Evolutionary conservation across 441 rosid species (phyloP), one percentile per base, ranked within the genome.

Genomic region (Arabidopsis lyrata): DNA sequence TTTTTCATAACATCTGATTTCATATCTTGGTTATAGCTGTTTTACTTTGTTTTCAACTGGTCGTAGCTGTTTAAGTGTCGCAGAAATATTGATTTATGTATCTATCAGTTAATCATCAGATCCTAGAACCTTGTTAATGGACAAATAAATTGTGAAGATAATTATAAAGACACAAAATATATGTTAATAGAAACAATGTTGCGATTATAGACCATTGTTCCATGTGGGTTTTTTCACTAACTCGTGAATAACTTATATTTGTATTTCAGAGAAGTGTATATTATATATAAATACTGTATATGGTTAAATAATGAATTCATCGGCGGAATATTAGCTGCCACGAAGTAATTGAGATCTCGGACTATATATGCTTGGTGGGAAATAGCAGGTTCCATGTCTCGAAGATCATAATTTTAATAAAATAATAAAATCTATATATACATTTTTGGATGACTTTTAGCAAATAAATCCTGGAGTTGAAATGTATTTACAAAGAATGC

Each of bases 361-460:
- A 63, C 20, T 6, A 15, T 57, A 10, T 16, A 34, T 54, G 64
- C 47, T 34, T 53, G 77, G 72, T 69, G 60, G 74, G 65, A 69
- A 54, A 54, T 18, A 68, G 75, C 79, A 76, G 66, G 75, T 70
- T 76, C 55, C 55, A 47, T 70, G 79, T 76, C 75, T 63, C 65
- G n/a, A 61, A 52, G n/a, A 2, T 61, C 27, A 60, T 42, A 68
- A 61, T 31, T 54, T 62, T 44, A 62, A 5, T 49, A 18, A 27
- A 49, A n/a, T 58, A n/a, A n/a, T n/a, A n/a, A n/a, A n/a, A n/a
- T n/a, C n/a, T n/a, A n/a, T n/a, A n/a, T n/a, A n/a, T n/a, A n/a
- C n/a, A n/a, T n/a, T n/a, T n/a, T n/a, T n/a, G n/a, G n/a, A n/a
- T n/a, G n/a, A n/a, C n/a, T n/a, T n/a, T n/a, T n/a, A n/a, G n/a